These are phyloP conservation scores for Ophiocordyceps camponoti-rufipedis DNA, from an alignment of 2,329 filamentous ascomycete genomes.

Conservation along the genomic window DNA sequence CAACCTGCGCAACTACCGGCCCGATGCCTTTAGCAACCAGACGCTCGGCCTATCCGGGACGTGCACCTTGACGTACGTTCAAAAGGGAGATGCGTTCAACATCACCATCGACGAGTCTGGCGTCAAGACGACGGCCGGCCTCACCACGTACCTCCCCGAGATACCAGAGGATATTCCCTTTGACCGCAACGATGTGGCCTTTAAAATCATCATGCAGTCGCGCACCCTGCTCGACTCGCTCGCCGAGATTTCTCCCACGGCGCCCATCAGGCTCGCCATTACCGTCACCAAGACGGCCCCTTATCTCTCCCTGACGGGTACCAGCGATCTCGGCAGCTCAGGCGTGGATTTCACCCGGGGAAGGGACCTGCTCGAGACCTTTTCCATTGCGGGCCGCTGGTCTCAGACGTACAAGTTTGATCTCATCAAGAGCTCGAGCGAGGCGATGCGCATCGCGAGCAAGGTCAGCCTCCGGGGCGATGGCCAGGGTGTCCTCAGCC, in stretches of 20 bases:
- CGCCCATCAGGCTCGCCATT: constrained; percentile 55
- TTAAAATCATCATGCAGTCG: constrained; percentile 91
- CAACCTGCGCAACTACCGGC: constrained; percentile 41
- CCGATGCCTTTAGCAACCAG: constrained; percentile 68
- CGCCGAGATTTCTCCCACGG: constrained; percentile 49
- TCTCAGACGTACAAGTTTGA: constrained; percentile 71
- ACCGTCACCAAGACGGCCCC: constrained; percentile 44
- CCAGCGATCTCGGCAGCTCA: constrained; percentile 37
- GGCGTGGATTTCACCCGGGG: constrained; percentile 49
- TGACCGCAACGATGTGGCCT: constrained; percentile 56
- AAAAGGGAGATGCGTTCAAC: constrained; percentile 60
- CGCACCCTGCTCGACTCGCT: constrained; percentile 55
- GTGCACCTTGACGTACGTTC: constrained; percentile 64
- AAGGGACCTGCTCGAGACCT: constrained; percentile 55
- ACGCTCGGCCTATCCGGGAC: constrained; percentile 69
- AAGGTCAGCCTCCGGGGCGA: constrained; percentile 89
- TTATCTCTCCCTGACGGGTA: constrained; percentile 55
- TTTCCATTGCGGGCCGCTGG: constrained; percentile 41
- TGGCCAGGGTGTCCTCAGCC: constrained; percentile 71
- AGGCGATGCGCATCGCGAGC: constrained; percentile 83
- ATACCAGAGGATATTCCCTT: constrained; percentile 71
- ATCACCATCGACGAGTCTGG: constrained; percentile 75
- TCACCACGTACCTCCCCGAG: constrained; percentile 74
- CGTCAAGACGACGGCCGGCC: constrained; percentile 74
- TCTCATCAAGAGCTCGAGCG: constrained; percentile 65